phyloP scores from a whole-genome alignment of 345 rosid species.

The Laguncularia racemosa region DNA sequence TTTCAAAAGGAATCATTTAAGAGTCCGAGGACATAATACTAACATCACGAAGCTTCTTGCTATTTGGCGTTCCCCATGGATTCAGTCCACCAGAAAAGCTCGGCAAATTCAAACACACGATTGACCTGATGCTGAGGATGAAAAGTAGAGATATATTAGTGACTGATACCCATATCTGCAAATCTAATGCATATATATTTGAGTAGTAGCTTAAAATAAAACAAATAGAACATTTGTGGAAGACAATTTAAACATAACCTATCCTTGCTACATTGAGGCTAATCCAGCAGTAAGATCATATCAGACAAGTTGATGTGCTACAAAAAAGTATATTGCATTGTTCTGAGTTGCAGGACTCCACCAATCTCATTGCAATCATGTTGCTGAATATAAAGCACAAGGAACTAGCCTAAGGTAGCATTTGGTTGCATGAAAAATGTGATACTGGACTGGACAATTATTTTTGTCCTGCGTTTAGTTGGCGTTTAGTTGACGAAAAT shows the following conservation, averaged over 20 bases:
- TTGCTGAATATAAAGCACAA: not conserved
- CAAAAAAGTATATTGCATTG: not conserved
- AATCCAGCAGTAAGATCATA: no score
- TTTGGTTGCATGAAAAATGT: no score
- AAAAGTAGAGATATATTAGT: slow-evolving; percentile 3
- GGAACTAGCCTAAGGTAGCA: no score
- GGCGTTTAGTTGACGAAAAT: no score
- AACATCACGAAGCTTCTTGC: slow-evolving; percentile 40
- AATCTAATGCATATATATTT: not conserved
- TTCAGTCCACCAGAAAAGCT: slow-evolving; percentile 91
- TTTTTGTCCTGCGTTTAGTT: no score
- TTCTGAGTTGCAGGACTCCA: not conserved
- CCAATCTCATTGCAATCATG: not conserved
- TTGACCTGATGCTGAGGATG: slow-evolving; percentile 67
- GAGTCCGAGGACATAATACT: slow-evolving; percentile 10
- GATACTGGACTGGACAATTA: no score
- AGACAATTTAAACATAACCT: no score
- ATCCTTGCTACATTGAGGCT: no score
- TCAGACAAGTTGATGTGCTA: not conserved
- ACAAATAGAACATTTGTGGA: no score
- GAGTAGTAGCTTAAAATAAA: no score
- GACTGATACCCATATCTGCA: not conserved
- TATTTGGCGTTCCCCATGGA: slow-evolving; percentile 86
- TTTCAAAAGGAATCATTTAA: not conserved
- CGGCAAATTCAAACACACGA: slow-evolving; percentile 83